Evolutionary conservation across 768 basidiomycete species (phyloP).

Genomic region (Tricholoma bakamatsutake): DNA sequence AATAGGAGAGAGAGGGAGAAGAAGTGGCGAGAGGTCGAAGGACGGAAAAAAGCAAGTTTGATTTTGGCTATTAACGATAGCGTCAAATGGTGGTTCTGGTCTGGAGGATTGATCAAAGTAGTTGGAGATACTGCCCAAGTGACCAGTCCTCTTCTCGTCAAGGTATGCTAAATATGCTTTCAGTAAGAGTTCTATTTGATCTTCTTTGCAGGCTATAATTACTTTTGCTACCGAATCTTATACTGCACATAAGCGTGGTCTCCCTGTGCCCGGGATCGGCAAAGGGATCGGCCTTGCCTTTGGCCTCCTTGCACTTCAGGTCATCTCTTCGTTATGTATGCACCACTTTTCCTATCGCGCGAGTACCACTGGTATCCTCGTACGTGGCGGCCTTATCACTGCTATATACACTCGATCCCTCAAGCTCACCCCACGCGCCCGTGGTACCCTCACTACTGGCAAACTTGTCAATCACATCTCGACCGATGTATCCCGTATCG

Average conservation of each 20-base stretch:
- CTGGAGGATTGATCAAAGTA: slow-evolving; percentile 50
- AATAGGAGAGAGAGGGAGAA: slow-evolving; percentile 50
- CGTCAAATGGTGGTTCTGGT: slow-evolving; percentile 77
- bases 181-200: background rate
- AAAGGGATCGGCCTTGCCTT: slow-evolving; percentile 73
- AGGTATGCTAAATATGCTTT: slow-evolving; percentile 39
- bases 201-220: slow-evolving; percentile 52
- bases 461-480: slow-evolving; percentile 93
- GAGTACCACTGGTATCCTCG: slow-evolving; percentile 68
- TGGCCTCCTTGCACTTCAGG: slow-evolving; percentile 60
- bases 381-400: slow-evolving; percentile 82
- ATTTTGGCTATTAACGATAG: slow-evolving; percentile 70
- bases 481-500: slow-evolving; percentile 86
- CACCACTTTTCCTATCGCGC: slow-evolving; percentile 84
- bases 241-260: slow-evolving; percentile 32
- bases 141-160: slow-evolving; percentile 72
- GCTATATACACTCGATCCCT: slow-evolving; percentile 80
- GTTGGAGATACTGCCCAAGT: slow-evolving; percentile 70
- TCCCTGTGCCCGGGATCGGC: slow-evolving; percentile 34
- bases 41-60: slow-evolving; percentile 59
- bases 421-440: slow-evolving; percentile 68
- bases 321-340: slow-evolving; percentile 58
- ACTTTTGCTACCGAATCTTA: slow-evolving; percentile 65
- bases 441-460: slow-evolving; percentile 79
- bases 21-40: slow-evolving; percentile 57